phyloP scores from a whole-genome alignment of 1,284 basidiomycete genomes.

The Cryptococcus maquisensis region DNA sequence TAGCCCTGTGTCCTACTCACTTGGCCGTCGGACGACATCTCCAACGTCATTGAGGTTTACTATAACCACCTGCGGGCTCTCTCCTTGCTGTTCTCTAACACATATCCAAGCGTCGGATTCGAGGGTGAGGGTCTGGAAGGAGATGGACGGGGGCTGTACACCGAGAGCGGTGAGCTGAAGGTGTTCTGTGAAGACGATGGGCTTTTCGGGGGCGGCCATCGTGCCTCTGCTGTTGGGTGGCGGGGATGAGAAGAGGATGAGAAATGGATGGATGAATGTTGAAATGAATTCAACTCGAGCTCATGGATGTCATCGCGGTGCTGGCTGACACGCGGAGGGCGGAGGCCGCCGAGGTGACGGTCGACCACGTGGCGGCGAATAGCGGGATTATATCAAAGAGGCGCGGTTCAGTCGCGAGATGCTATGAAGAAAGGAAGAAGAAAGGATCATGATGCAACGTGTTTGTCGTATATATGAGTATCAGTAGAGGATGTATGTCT shows the following conservation, averaged over 20 bases:
- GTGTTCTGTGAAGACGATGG: conserved; percentile 50
- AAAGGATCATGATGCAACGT: too few species aligned
- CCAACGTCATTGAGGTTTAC: conserved; percentile 93
- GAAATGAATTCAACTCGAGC: background rate
- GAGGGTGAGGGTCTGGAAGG: conserved; percentile 92
- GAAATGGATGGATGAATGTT: background rate
- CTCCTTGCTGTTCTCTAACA: conserved; percentile 52
- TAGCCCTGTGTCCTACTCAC: conserved; percentile 22
- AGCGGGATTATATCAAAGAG: background rate
- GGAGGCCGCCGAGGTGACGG: background rate
- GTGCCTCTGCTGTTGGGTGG: conserved; percentile 1
- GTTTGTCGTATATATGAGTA: too few species aligned
- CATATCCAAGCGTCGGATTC: conserved; percentile 97
- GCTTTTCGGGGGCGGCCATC: conserved; percentile 21
- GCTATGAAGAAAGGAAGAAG: background rate
- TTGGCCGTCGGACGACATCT: conserved; percentile 92
- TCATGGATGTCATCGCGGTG: background rate
- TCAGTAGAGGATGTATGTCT: too few species aligned
- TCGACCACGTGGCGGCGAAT: background rate
- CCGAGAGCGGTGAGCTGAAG: conserved; percentile 82
- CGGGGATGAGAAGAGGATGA: background rate
- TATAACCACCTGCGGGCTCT: conserved; percentile 94
- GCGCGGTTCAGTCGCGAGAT: background rate
- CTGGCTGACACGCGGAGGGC: background rate
- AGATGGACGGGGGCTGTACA: conserved; percentile 92